Percentiles rank a stretch among this genome's conserved stretches.
Conservation (phyloP, 257 asterid species). For the Fraxinus excelsior region DNA sequence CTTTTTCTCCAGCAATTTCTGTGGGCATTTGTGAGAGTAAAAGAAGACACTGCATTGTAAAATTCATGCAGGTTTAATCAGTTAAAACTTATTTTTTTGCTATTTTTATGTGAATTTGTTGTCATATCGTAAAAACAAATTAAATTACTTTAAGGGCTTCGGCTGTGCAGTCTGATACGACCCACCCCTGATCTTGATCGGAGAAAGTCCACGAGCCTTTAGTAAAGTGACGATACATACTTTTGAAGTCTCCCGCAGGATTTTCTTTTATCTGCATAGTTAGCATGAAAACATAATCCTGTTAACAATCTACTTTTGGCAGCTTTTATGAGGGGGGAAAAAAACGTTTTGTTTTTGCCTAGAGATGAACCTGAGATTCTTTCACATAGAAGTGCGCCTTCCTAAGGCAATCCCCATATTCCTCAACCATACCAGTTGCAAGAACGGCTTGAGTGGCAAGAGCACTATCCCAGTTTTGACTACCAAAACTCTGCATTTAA, state of each 20-base stretch:
- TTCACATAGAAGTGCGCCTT: conserved; percentile 74
- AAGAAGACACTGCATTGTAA: conserved; percentile 44
- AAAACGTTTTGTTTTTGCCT: background rate
- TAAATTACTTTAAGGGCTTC: conserved; percentile 60
- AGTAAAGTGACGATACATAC: conserved; percentile 72
- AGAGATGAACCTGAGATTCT: conserved; percentile 64
- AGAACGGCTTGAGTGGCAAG: conserved; percentile 75
- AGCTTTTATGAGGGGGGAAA: background rate
- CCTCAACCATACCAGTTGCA: conserved; percentile 74
- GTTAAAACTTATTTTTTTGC: background rate
- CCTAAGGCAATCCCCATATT: conserved; percentile 69
- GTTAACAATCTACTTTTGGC: background rate
- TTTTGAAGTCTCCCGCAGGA: conserved; percentile 55
- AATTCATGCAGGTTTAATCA: background rate
- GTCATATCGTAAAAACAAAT: background rate
- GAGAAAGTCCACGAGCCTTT: conserved; percentile 87
- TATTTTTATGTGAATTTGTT: background rate
- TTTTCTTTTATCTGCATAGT: conserved; percentile 53
- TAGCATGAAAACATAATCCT: background rate
- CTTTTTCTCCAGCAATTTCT: conserved; percentile 47
- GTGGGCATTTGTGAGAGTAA: conserved; percentile 54
- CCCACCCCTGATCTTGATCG: conserved; percentile 89
- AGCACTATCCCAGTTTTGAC: conserved; percentile 71
- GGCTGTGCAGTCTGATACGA: conserved; percentile 73
- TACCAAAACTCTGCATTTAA: conserved; percentile 62